Evolutionary conservation across 2,329 filamentous ascomycete genomes (phyloP).

Genomic region (Colletotrichum orchidophilum): DNA sequence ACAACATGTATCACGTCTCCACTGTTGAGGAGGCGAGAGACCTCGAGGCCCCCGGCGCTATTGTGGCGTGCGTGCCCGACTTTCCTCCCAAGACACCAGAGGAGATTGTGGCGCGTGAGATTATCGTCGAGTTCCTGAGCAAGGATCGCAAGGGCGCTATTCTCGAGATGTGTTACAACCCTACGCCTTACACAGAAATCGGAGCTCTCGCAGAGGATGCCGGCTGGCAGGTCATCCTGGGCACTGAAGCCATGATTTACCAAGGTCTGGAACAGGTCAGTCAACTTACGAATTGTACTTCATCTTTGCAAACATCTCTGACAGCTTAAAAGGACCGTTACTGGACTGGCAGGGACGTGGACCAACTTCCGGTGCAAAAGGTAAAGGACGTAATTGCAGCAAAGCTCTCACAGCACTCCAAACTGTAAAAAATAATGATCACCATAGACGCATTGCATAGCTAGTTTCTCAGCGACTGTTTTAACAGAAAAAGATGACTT

Average conservation of each 20-base stretch:
- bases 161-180: constrained; percentile 87
- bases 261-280: constrained; percentile 75
- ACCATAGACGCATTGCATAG: constrained; percentile 10
- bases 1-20: constrained; percentile 68
- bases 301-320: background rate
- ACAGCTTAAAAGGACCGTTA: constrained; percentile 49
- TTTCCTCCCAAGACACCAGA: constrained; percentile 72
- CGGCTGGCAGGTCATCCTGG: constrained; percentile 79
- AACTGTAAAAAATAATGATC: constrained; percentile 36
- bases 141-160: constrained; percentile 71
- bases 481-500: constrained; percentile 1
- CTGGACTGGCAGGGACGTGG: constrained; percentile 72
- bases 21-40: constrained; percentile 67
- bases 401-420: constrained; percentile 49
- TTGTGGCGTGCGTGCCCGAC: constrained; percentile 81
- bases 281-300: background rate
- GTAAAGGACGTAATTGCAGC: constrained; percentile 63
- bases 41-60: constrained; percentile 69
- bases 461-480: constrained; percentile 25
- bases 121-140: constrained; percentile 59
- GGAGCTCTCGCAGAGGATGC: constrained; percentile 66
- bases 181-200: constrained; percentile 73
- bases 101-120: constrained; percentile 68
- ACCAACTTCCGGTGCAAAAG: constrained; percentile 67
- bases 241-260: constrained; percentile 81